Base-by-base conservation (phyloP, 495 filamentous ascomycete species). In the Xylaria palmicola region DNA sequence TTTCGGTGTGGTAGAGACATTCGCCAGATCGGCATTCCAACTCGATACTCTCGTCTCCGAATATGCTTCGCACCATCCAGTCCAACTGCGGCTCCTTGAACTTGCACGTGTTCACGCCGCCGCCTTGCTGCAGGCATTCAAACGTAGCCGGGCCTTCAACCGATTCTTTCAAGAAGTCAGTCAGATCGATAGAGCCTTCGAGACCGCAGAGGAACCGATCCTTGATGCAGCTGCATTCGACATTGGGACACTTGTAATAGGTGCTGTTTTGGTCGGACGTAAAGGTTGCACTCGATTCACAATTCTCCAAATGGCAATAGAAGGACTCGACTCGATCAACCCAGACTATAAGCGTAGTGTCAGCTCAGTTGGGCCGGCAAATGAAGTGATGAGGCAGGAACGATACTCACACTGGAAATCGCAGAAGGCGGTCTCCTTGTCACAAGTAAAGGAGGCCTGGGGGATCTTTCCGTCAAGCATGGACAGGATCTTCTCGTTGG, bases 51-150 rank as follows among this genome's bases (percentile, higher is more conserved):
- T 85, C 78, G 62, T 98, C 94, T 41, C 93, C 95, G 69, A 98
- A 98, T 55, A 97, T 86, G 30, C 74, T 80, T 62, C 85, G 88
- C 68, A 98, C 96, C 65, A 98, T 79, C 24, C 88, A 79, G 73
- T 98, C 88, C 90, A 98, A 93, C 32, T 85, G 85, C 0, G 92
- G 91, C 68, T 98, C 94, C 32, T 90, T 85, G 68, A 98, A 98
- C 44, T 83, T 85, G 75, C 90, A 96, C 40, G 80, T 74, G 64
- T 84, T 83, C 12, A 66, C 57, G 19, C 86, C 86, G 8, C 84
- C 86, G 6, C 79, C 67, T 15, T 85, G 83, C 9, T 86, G 83
- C n/a, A 82, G 71, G 44, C 90, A 90, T 32, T 83, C 81, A 69
- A 98, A 97, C 17, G 80, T 82, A 8, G 93, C 94, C 2, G 94